Base-by-base conservation (phyloP, 768 basidiomycete genomes). In the Mrakia hoshinonis region DNA sequence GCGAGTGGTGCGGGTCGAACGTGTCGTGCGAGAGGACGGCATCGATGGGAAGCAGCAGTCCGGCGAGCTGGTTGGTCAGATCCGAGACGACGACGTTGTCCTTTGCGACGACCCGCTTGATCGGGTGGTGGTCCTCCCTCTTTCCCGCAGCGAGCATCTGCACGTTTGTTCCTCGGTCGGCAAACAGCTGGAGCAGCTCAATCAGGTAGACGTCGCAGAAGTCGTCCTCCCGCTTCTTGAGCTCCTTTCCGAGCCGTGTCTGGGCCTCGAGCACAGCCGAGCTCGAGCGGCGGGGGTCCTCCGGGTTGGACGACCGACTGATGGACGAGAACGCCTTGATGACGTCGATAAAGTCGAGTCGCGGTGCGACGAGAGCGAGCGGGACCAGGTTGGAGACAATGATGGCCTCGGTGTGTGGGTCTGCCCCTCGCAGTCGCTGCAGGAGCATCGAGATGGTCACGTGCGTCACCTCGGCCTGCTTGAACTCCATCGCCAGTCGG, bases 231-330 rank as follows among this genome's bases (percentile, higher is more conserved):
- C 89, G 84, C 49, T 84, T 83, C 75, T 84, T 80, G 34, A 95
- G 78, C 74, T 92, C 90, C 77, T 88, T 87, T 2, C 92, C 91
- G 38, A 97, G 84, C 63, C 90, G 84, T 3, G 92, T 95, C 79
- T 95, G 92, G 4, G 93, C 92, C 12, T 91, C 90, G 48, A 96
- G 81, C 20, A 96, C 91, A 86, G 91, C 92, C 73, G 93, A 93
- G 75, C 90, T 92, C 1, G 92, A 91, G 77, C 89, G 89, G 29
- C 89, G 83, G 1, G 91, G 88, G 77, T 94, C 92, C 74, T 93
- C 91, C 13, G 88, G 86, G 79, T 93, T 90, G n/a, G 90, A 86
- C 12, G 88, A 87, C 43, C 89, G 86, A 75, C 90, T 92, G 73
- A 94, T 89, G 26, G 84, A 81, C 7, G 92, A 92, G 77, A 96